These are phyloP conservation scores for Penicillium sp. DNA, from an alignment of 2,329 filamentous ascomycete genomes.

Conservation along the genomic window DNA sequence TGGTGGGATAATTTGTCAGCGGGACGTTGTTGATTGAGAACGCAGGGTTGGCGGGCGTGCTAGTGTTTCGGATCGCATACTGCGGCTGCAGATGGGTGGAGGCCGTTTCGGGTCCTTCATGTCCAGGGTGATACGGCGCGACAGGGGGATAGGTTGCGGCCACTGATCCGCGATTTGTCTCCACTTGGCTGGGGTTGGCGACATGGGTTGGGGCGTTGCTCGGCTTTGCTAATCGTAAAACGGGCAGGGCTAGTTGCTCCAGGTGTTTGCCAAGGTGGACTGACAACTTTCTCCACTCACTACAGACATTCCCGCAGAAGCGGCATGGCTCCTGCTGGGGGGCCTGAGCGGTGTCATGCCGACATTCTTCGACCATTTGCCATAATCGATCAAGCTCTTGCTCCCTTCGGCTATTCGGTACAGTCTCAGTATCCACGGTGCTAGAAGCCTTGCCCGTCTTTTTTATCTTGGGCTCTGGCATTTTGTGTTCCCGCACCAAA, in stretches of 20 bases:
- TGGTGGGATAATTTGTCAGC: conserved; percentile 22
- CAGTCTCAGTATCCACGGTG: conserved; percentile 21
- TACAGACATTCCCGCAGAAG: conserved; percentile 79
- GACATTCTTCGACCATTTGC: conserved; percentile 75
- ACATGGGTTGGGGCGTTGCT: conserved; percentile 32
- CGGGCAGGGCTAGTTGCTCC: conserved; percentile 84
- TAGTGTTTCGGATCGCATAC: conserved; percentile 15
- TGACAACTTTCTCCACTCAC: conserved; percentile 87
- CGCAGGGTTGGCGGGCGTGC: conserved; percentile 6
- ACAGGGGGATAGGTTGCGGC: conserved; percentile 4
- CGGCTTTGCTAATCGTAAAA: conserved; percentile 57
- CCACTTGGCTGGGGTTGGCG: conserved; percentile 7
- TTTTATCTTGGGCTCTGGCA: conserved; percentile 76
- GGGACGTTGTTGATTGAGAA: conserved; percentile 15
- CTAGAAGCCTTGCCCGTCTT: conserved; percentile 58
- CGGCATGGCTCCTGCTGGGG: conserved; percentile 78
- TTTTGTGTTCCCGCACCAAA: conserved; percentile 86
- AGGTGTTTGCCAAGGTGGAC: conserved; percentile 94
- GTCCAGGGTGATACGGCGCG: conserved; percentile 6
- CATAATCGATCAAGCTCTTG: conserved; percentile 64
- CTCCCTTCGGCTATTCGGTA: conserved; percentile 29
- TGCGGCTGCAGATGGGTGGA: conserved; percentile 13
- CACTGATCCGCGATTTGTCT: neutral
- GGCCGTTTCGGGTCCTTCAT: neutral
- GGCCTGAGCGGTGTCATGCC: conserved; percentile 63